phyloP scores from a whole-genome alignment of 208 protist genomes.

The Crithidia sp. region DNA sequence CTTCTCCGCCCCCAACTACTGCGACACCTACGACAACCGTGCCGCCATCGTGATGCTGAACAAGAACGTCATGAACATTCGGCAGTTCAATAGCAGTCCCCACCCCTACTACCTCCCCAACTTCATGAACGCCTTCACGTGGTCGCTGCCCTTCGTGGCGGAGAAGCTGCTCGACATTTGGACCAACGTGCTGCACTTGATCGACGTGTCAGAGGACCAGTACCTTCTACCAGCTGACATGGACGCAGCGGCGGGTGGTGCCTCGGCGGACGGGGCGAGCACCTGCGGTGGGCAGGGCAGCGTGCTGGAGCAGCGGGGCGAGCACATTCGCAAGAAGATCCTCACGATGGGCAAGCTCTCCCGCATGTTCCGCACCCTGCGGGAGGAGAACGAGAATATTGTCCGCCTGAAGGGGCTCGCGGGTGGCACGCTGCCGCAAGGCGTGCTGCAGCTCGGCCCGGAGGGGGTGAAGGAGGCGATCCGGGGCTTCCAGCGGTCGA shows the following conservation, averaged over 20 bases:
- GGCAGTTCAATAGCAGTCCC: slow-evolving; percentile 95
- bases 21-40: slow-evolving; percentile 98
- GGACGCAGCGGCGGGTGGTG: not conserved
- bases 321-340: slow-evolving; percentile 68
- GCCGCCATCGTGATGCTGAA: slow-evolving; percentile 93
- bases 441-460: slow-evolving; percentile 60
- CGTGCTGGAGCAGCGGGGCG: slow-evolving; percentile 41
- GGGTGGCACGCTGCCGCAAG: slow-evolving; percentile 60
- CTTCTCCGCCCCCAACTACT: slow-evolving; percentile 98
- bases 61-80: slow-evolving; percentile 97
- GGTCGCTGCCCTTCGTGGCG: slow-evolving; percentile 96
- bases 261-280: not conserved
- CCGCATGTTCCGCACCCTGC: slow-evolving; percentile 59
- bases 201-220: slow-evolving; percentile 67
- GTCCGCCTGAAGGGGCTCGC: slow-evolving; percentile 74
- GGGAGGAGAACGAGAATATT: slow-evolving; percentile 65
- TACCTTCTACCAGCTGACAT: slow-evolving; percentile 9
- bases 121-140: slow-evolving; percentile 98
- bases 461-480: slow-evolving; percentile 60
- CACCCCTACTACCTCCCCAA: slow-evolving; percentile 98
- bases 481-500: slow-evolving; percentile 62
- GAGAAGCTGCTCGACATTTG: slow-evolving; percentile 95
- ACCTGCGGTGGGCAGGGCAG: not conserved
- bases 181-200: slow-evolving; percentile 77
- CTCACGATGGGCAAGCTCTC: slow-evolving; percentile 54